Conservation (phyloP, 177 flowering plant species). For the Vitis hybrid region DNA sequence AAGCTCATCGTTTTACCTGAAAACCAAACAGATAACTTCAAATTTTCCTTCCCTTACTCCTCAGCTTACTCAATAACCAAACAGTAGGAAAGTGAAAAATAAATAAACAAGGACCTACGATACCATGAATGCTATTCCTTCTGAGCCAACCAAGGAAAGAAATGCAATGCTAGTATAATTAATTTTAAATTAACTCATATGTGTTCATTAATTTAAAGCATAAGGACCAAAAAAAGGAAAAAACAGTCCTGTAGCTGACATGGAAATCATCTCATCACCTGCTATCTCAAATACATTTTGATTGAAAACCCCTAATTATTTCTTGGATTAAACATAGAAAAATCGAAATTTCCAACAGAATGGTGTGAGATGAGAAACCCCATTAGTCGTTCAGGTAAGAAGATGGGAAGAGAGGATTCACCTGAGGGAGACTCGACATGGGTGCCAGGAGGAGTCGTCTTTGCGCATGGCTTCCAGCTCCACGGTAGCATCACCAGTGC, state of each 20-base stretch:
- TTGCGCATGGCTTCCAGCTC: slow-evolving; percentile 37
- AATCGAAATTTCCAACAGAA: not conserved
- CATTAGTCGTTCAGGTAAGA: not conserved
- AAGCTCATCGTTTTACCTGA: too few species aligned
- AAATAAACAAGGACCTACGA: too few species aligned
- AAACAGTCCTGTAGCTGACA: not conserved
- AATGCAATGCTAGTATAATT: too few species aligned
- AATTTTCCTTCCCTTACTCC: too few species aligned
- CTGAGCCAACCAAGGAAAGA: too few species aligned
- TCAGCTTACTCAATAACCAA: too few species aligned
- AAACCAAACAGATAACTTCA: too few species aligned
- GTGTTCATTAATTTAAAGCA: too few species aligned
- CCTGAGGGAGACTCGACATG: slow-evolving; percentile 41
- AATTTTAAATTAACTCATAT: too few species aligned
- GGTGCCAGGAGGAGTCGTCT: slow-evolving; percentile 45
- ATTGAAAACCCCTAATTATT: not conserved
- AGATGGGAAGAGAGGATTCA: not conserved
- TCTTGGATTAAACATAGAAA: not conserved
- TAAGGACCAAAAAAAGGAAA: not conserved
- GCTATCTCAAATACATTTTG: not conserved
- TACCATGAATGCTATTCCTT: too few species aligned
- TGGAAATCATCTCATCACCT: not conserved
- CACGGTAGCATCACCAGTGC: not conserved
- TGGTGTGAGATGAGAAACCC: not conserved
- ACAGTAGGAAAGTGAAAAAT: too few species aligned